Base-by-base conservation (phyloP, 2,329 filamentous ascomycete species). In the Botrytis squamosa region DNA sequence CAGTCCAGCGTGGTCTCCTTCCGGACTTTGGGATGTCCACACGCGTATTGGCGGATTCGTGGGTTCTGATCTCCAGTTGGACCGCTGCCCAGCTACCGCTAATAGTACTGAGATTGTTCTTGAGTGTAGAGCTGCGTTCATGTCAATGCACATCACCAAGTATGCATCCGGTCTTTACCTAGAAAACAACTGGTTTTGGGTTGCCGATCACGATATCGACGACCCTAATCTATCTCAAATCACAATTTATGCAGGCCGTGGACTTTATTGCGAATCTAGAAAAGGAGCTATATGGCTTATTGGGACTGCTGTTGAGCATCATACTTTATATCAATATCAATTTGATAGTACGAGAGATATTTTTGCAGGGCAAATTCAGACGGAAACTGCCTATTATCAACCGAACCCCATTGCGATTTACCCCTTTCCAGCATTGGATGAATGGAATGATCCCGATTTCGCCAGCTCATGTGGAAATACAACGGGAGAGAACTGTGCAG, bases 271-370 rank as follows among this genome's bases (percentile, higher is more conserved):
- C 59, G 84, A 88, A 76, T 84, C 83, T 25, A 83, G 81, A 25
- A 81, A 82, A 12, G 85, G 85, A 4, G 85, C 84, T 38, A 74
- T 78, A 36, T 90, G 87, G 88, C 80, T 89, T 12, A 73, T 75
- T 52, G 87, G 86, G 29, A 75, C 74, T 2, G 73, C 73, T 18
- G 85, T 84, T n/a, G 87, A 89, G 80, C 87, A 89, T 79, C 82
- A 83, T 69, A 82, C 83, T 12, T 79, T 89, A 42, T 89, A 89
- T 79, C 84, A 88, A 76, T 87, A 87, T 79, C 85, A 87, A 71
- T 81, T 88, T 74, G 80, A 84, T 74, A 82, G 76, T 62, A 79
- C 79, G 6, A 70, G 74, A 40, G 77, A 80, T 52, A 73, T 80
- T 29, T 79, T 77, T 68, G 65, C 75, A 2, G 79, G 79, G 1